A percentile compares a stretch with the other conserved stretches of the same genome.
Evolutionary conservation across 2,329 filamentous ascomycete genomes (phyloP).

Genomic region (Dactylellina drechsleri): DNA sequence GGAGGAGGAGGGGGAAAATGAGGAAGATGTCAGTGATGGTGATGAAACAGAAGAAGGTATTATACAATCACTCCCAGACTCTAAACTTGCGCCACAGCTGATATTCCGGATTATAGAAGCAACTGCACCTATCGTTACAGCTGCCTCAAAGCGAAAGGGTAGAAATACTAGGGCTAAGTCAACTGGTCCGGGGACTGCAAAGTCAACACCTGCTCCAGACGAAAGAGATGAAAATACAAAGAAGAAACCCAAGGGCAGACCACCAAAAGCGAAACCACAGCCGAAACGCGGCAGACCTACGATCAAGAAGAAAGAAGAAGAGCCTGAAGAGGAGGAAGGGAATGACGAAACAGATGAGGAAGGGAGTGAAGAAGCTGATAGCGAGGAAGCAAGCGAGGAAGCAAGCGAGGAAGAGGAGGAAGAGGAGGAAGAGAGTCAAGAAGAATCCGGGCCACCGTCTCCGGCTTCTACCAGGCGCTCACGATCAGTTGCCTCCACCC

Average conservation of each 20-base stretch:
- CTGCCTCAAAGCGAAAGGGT: constrained; percentile 38
- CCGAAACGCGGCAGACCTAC: constrained; percentile 51
- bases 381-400: constrained; percentile 62
- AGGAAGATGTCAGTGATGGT: constrained; percentile 53
- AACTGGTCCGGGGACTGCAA: constrained; percentile 36
- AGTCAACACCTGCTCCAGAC: constrained; percentile 48
- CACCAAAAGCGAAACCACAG: constrained; percentile 66
- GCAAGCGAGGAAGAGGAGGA: constrained; percentile 31
- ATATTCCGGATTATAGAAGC: constrained; percentile 21
- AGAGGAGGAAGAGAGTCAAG: constrained; percentile 44
- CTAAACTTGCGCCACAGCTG: neutral
- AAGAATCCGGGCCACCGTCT: constrained; percentile 38
- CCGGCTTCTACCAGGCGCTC: constrained; percentile 50
- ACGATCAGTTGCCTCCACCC: constrained; percentile 50
- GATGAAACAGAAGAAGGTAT: constrained; percentile 50
- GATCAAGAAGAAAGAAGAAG: constrained; percentile 58
- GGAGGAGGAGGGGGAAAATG: constrained; percentile 47
- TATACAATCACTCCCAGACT: constrained; percentile 43
- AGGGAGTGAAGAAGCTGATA: constrained; percentile 61
- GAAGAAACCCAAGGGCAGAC: constrained; percentile 61
- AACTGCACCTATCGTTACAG: constrained; percentile 20
- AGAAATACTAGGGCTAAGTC: constrained; percentile 35
- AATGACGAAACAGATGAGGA: constrained; percentile 59
- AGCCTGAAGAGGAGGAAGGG: constrained; percentile 62
- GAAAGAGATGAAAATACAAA: constrained; percentile 39